These are phyloP conservation scores for Sugiyamaella smithiae DNA, from an alignment of 805 yeast species.

Conservation along the genomic window DNA sequence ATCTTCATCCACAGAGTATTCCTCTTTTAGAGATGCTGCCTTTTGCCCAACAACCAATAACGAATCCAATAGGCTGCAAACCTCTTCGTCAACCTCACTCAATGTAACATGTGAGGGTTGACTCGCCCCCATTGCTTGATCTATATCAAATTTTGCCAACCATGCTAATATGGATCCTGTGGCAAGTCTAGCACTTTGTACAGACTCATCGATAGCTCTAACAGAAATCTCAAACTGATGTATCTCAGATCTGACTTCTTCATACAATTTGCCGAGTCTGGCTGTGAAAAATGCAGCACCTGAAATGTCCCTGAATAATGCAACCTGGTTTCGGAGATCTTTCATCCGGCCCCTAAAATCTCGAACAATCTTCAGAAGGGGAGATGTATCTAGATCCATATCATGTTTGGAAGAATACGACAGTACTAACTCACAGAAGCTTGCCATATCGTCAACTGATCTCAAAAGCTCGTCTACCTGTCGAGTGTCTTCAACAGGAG, in stretches of 20 bases:
- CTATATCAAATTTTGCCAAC: background rate
- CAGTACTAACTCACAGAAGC: background rate
- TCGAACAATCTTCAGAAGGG: background rate
- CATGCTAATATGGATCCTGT: background rate
- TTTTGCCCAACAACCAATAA: slow-evolving; percentile 69
- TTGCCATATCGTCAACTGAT: background rate
- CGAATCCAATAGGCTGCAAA: slow-evolving; percentile 44
- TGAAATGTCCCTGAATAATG: too few relatives aligned
- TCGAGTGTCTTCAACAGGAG: background rate
- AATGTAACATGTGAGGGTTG: background rate
- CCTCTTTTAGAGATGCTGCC: slow-evolving; percentile 35
- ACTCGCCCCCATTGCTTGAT: background rate
- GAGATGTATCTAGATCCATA: background rate
- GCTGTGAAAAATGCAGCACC: too few relatives aligned
- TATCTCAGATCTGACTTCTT: too few relatives aligned
- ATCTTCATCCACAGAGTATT: slow-evolving; percentile 39
- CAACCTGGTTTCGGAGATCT: background rate
- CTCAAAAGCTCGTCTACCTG: background rate
- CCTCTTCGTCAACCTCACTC: background rate
- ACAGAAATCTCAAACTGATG: background rate
- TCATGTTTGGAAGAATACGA: background rate
- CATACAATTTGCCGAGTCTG: too few relatives aligned
- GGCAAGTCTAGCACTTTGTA: background rate
- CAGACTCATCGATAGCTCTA: background rate
- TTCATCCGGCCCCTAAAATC: background rate